These are phyloP conservation scores for Solanum aculeatissimum DNA, from an alignment of 305 asterid genomes.

Conservation along the genomic window DNA sequence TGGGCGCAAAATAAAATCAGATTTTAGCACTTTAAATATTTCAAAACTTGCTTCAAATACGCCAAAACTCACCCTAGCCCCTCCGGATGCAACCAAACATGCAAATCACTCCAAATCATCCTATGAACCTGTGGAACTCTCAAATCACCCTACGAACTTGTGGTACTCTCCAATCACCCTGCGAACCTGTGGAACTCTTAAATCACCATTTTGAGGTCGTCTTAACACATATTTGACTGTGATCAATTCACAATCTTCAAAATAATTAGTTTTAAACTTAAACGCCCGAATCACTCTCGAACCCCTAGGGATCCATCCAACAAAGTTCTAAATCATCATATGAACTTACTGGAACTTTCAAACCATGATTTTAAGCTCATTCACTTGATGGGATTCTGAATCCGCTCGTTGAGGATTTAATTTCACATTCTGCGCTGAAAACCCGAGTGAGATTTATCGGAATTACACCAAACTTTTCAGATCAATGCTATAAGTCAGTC, in stretches of 20 bases:
- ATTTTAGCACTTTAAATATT: not conserved
- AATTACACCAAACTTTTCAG: too few relatives aligned
- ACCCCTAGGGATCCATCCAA: not conserved
- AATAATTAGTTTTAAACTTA: not conserved
- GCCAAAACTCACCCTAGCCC: not conserved
- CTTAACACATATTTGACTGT: not conserved
- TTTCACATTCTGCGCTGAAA: too few relatives aligned
- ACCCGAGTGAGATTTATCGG: too few relatives aligned
- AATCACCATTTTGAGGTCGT: not conserved
- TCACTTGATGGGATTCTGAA: too few relatives aligned
- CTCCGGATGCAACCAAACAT: not conserved
- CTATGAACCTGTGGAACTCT: too few relatives aligned
- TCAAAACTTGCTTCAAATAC: not conserved
- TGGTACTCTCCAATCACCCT: not conserved
- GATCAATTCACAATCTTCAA: not conserved
- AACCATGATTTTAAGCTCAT: too few relatives aligned
- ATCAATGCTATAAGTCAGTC: too few relatives aligned
- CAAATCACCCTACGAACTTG: too few relatives aligned
- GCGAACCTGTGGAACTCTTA: not conserved
- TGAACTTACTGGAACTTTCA: not conserved
- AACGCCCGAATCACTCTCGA: not conserved
- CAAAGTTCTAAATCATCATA: not conserved
- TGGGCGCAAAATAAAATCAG: not conserved
- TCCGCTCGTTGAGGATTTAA: too few relatives aligned
- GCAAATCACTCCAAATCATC: not conserved